These are phyloP conservation scores for Claviceps africana DNA, from an alignment of 2,329 filamentous ascomycete genomes.

Conservation along the genomic window DNA sequence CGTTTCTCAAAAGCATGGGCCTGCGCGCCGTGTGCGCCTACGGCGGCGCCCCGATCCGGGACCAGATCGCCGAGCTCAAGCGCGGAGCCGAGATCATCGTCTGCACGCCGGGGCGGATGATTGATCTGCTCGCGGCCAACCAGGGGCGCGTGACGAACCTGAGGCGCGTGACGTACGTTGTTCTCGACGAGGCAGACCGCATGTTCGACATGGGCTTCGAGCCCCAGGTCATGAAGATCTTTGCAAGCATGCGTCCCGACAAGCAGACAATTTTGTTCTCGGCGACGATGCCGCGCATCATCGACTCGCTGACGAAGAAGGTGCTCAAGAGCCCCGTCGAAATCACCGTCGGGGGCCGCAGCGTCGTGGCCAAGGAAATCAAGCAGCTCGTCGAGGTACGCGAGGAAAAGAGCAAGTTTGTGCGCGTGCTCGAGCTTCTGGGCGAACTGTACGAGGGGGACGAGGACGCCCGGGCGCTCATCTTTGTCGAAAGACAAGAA, in stretches of 20 bases:
- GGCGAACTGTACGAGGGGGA: slow-evolving; percentile 77
- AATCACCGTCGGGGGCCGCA: slow-evolving; percentile 81
- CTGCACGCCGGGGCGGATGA: slow-evolving; percentile 87
- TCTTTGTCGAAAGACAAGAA: slow-evolving; percentile 88
- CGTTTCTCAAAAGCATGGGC: slow-evolving; percentile 76
- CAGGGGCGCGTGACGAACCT: slow-evolving; percentile 89
- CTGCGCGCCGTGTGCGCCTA: slow-evolving; percentile 85
- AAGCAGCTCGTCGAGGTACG: slow-evolving; percentile 85
- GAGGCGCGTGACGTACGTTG: slow-evolving; percentile 78
- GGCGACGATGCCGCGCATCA: slow-evolving; percentile 86
- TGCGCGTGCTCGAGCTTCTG: slow-evolving; percentile 70
- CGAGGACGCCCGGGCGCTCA: slow-evolving; percentile 76
- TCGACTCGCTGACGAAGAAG: slow-evolving; percentile 83
- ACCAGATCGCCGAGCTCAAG: slow-evolving; percentile 94
- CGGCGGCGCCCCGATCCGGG: slow-evolving; percentile 88
- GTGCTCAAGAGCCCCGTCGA: slow-evolving; percentile 74
- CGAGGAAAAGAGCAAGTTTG: slow-evolving; percentile 69
- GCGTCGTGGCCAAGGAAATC: slow-evolving; percentile 79
- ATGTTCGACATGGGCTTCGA: slow-evolving; percentile 99
- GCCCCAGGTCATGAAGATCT: slow-evolving; percentile 93
- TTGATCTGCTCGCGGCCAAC: slow-evolving; percentile 87
- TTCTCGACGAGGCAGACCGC: slow-evolving; percentile 91
- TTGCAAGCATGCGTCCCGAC: slow-evolving; percentile 81
- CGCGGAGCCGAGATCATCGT: slow-evolving; percentile 90
- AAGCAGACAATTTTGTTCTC: slow-evolving; percentile 93